Conservation (phyloP, 768 basidiomycete species). For the Favolaschia claudopus region DNA sequence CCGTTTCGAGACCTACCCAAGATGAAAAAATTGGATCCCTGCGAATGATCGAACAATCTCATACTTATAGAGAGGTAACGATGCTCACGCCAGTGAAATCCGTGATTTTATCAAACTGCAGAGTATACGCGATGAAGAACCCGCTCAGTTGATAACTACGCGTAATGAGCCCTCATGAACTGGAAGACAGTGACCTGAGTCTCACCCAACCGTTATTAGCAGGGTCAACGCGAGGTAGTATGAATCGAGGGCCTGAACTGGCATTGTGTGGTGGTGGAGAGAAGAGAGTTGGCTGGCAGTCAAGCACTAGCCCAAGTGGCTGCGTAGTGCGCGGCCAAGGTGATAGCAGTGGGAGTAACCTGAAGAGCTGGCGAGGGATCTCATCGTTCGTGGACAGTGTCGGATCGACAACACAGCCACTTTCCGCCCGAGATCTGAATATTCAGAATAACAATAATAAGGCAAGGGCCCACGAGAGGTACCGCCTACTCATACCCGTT, state of each 20-base stretch:
- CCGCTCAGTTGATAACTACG: conserved; percentile 62
- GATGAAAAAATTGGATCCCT: conserved; percentile 73
- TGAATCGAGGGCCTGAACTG: conserved; percentile 55
- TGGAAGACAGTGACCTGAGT: background rate
- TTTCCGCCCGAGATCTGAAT: too few relatives aligned
- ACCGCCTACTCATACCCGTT: too few relatives aligned
- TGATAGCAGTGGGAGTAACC: background rate
- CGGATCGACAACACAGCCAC: conserved; percentile 11
- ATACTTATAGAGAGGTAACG: background rate
- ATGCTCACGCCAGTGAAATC: conserved; percentile 64
- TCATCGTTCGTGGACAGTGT: background rate
- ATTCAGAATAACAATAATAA: too few relatives aligned
- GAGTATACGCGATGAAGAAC: conserved; percentile 71
- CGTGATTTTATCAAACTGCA: conserved; percentile 79
- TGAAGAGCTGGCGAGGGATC: background rate
- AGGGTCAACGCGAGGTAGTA: conserved; percentile 59
- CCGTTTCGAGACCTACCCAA: conserved; percentile 46
- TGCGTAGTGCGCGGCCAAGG: too few relatives aligned
- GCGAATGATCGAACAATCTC: background rate
- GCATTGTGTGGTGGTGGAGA: conserved; percentile 34
- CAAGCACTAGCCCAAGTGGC: too few relatives aligned
- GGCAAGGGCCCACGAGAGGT: too few relatives aligned
- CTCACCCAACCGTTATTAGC: conserved; percentile 53
- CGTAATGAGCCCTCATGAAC: background rate
- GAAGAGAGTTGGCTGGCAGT: background rate